Percentiles rank a stretch among this genome's conserved stretches.
These are phyloP conservation scores for Craterostigma plantagineum DNA, from an alignment of 257 asterid genomes.

Conservation along the genomic window DNA sequence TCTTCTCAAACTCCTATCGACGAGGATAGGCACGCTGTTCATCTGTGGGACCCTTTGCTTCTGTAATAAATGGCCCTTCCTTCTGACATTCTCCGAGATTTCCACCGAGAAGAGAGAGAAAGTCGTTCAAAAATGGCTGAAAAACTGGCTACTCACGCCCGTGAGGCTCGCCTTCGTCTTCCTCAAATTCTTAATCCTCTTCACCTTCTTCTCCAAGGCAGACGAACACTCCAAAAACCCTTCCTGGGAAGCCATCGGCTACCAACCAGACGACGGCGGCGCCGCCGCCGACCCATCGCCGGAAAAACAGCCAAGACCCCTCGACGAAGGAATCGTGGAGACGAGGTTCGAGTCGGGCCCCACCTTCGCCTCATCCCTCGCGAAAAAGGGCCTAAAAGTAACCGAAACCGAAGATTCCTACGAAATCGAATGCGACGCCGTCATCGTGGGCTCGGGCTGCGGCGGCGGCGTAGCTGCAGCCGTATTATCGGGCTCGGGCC, in stretches of 20 bases:
- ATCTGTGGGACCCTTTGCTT: constrained; percentile 29
- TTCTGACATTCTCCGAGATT: constrained; percentile 28
- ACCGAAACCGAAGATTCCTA: constrained; percentile 14
- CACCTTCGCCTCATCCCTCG: constrained; percentile 23
- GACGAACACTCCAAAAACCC: constrained; percentile 43
- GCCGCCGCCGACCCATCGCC: constrained; percentile 8
- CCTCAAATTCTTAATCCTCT: constrained; percentile 20
- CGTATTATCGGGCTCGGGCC: constrained; percentile 50
- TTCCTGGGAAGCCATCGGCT: constrained; percentile 65
- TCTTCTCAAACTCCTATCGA: constrained; percentile 29
- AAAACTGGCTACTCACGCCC: constrained; percentile 19
- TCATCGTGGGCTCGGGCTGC: constrained; percentile 70
- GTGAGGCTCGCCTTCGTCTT: constrained; percentile 24
- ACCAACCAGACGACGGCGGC: constrained; percentile 24
- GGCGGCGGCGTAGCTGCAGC: constrained; percentile 91
- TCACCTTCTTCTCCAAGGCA: constrained; percentile 35
- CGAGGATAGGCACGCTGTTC: constrained; percentile 36
- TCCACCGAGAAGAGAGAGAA: constrained; percentile 30
- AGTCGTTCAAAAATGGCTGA: constrained; percentile 37
- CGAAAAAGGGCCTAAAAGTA: constrained; percentile 32
- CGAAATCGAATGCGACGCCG: constrained; percentile 54
- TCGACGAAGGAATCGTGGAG: constrained; percentile 57
- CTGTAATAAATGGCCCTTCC: constrained; percentile 37
- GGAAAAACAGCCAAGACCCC: constrained; percentile 31
- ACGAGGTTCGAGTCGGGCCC: constrained; percentile 25